Evolutionary conservation across 805 yeast genomes (phyloP), one percentile per base, ranked within the genome.

Genomic region (Myxozyma mucilagina): DNA sequence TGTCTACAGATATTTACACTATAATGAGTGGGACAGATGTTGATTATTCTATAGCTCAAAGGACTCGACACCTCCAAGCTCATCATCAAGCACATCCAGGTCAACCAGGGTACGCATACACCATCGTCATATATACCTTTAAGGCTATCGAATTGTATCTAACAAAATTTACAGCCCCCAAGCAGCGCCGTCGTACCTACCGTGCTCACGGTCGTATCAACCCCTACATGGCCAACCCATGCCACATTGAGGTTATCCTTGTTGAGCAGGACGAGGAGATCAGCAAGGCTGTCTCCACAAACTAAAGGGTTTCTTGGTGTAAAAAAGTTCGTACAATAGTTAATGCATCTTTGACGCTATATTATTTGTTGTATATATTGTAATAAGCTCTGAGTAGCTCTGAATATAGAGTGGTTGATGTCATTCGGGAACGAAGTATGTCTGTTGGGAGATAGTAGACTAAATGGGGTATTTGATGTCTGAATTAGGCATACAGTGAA

Each of bases 131-230:
- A 10, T 9, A 29, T 34, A 16, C 11, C 11, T n/a, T 20, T 36
- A 4, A 38, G 41, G 4, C 18, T 10, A 13, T 41, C 29, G 2
- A 13, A 9, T 1, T 35, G 14, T 29, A 35, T 16, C 14, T 20
- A 9, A 18, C 57, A 44, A 57, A 16, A 4, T 14, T 29, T 42
- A 4, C 36, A 56, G 99, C 99, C 76, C 99, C 99, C 84, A 91
- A 91, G 84, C 96, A 90, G 85, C 94, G 98, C 87, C 93, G 99
- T 86, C 91, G 99, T 85, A 94, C 99, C 78, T 94, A 84, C 97
- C 92, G 99, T 88, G 99, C 99, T 76, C 98, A 93, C 88, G 99
- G 99, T 89, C 94, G 99, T 88, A 90, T 91, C 80, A 94, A 93
- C 84, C 96, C 97, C 76, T 94, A 91, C 94, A 96, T 91, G 85